A percentile compares a stretch with the other conserved stretches of the same genome.
Conservation (phyloP, 257 asterid species). For the Solanum peruvianum region DNA sequence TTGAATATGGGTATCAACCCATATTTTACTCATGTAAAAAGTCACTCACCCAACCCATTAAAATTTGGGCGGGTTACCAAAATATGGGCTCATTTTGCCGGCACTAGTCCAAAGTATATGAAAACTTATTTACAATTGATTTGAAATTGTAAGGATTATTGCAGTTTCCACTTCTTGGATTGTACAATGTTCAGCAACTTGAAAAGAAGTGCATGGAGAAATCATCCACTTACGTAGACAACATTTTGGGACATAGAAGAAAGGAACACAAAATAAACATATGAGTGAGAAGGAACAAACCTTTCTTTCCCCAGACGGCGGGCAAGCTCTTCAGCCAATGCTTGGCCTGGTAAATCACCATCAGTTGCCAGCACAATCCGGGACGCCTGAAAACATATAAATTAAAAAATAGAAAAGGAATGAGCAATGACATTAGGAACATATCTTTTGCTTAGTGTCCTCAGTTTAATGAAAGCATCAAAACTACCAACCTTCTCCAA, state of each 20-base stretch:
- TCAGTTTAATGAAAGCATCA: neutral
- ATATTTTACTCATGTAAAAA: too few species aligned
- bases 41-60: too few species aligned
- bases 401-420: neutral
- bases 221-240: neutral
- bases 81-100: too few species aligned
- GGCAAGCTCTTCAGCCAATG: constrained; percentile 70
- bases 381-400: constrained; percentile 29
- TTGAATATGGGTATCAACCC: too few species aligned
- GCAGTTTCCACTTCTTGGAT: neutral
- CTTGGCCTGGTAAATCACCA: constrained; percentile 59
- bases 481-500: constrained; percentile 39
- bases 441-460: neutral
- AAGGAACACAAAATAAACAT: neutral
- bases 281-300: constrained; percentile 3
- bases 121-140: neutral
- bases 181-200: neutral
- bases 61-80: too few species aligned
- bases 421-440: neutral
- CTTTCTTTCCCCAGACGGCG: constrained; percentile 76
- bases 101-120: neutral
- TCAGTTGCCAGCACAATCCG: constrained; percentile 71
- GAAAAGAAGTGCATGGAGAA: neutral
- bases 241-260: neutral
- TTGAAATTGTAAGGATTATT: neutral